Evolutionary conservation across 78 protist genomes (phyloP).

Genomic region (Creolimax fragrantissima): DNA sequence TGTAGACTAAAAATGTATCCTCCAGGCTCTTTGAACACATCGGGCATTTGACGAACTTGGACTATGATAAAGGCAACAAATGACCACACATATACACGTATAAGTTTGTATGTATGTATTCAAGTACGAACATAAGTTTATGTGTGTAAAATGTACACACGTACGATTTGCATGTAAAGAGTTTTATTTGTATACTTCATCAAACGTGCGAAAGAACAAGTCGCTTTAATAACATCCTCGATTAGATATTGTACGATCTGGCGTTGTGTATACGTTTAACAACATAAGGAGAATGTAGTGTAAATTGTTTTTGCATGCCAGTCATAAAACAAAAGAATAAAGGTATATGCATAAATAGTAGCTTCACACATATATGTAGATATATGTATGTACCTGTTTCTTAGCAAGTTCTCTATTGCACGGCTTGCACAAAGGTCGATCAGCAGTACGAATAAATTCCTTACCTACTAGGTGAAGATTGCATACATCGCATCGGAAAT

Average conservation of each 20-base stretch:
- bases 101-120: not conserved
- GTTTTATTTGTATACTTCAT: too few relatives aligned
- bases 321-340: not conserved
- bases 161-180: too few relatives aligned
- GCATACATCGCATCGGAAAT: not conserved
- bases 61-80: too few relatives aligned
- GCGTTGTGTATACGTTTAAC: too few relatives aligned
- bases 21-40: not conserved
- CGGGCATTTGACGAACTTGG: not conserved
- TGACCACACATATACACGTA: not conserved
- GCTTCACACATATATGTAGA: not conserved
- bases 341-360: not conserved
- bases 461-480: not conserved
- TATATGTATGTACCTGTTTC: not conserved
- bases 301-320: not conserved
- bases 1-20: not conserved
- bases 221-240: too few relatives aligned
- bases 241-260: too few relatives aligned
- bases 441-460: not conserved
- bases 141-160: not conserved
- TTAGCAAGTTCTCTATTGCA: not conserved
- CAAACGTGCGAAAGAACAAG: too few relatives aligned
- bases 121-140: not conserved
- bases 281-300: too few relatives aligned
- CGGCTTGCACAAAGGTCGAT: not conserved